Conservation (phyloP, 768 basidiomycete species). For the Tephrocybe sp. region DNA sequence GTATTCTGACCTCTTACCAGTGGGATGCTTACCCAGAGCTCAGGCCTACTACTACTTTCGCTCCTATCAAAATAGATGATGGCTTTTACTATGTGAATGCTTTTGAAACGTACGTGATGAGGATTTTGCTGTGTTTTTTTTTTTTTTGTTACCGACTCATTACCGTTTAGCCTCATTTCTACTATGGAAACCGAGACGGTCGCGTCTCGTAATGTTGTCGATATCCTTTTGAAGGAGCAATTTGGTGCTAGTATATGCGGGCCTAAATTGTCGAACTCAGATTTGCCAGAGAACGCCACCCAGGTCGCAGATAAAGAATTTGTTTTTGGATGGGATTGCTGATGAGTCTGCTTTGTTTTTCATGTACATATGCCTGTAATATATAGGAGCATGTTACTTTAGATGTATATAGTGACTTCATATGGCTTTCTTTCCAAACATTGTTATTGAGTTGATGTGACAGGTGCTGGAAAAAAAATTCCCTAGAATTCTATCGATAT, state of each 20-base stretch:
- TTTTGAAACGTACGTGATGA: constrained; percentile 74
- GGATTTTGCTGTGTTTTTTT: constrained; percentile 2
- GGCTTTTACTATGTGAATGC: constrained; percentile 91
- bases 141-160: constrained; percentile 4
- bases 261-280: constrained; percentile 27
- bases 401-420: no score
- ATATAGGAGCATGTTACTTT: no score
- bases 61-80: constrained; percentile 72
- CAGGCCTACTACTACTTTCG: constrained; percentile 62
- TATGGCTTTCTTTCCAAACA: no score
- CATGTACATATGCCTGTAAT: no score
- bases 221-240: constrained; percentile 70
- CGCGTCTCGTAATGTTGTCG: constrained; percentile 79
- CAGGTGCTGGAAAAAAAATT: constrained; percentile 1
- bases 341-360: constrained; percentile 20
- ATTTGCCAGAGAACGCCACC: constrained; percentile 6
- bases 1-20: constrained; percentile 29
- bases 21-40: constrained; percentile 82
- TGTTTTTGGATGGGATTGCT: constrained; percentile 80
- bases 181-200: constrained; percentile 96
- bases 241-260: constrained; percentile 73
- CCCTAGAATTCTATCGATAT: constrained; percentile 5
- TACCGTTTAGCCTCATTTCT: constrained; percentile 61
- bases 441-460: no score
- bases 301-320: constrained; percentile 31